Percentiles rank a stretch among this genome's conserved stretches.
Evolutionary conservation across 2,329 filamentous ascomycete genomes (phyloP).

Genomic region (Madurella mycetomatis): DNA sequence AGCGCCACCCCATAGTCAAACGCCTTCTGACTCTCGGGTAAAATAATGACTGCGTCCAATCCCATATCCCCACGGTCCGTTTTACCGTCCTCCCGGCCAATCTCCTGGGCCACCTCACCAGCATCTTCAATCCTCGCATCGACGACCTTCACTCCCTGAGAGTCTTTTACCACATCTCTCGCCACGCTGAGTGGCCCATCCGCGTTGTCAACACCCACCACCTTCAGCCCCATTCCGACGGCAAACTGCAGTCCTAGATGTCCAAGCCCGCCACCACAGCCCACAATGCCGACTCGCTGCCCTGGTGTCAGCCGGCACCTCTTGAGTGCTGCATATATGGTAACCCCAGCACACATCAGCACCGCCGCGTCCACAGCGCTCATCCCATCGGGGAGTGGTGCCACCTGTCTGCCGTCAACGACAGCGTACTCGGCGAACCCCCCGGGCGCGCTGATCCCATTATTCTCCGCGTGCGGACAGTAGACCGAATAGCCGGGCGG

Average conservation of each 20-base stretch:
- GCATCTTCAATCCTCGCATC: constrained; percentile 34
- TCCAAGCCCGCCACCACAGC: constrained; percentile 32
- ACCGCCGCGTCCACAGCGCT: constrained; percentile 35
- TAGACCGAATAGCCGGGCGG: constrained; percentile 37
- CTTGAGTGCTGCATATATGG: constrained; percentile 39
- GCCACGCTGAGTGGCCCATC: constrained; percentile 34
- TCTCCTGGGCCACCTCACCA: constrained; percentile 18
- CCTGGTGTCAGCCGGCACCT: constrained; percentile 30
- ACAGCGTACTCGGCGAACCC: constrained; percentile 41
- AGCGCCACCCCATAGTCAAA: constrained; percentile 44
- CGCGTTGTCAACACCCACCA: constrained; percentile 36
- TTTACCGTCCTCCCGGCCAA: constrained; percentile 35
- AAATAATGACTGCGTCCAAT: constrained; percentile 41
- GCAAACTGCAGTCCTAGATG: constrained; percentile 29
- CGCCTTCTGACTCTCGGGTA: constrained; percentile 43
- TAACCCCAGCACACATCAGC: constrained; percentile 42
- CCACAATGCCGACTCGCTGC: constrained; percentile 37
- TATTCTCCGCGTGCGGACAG: constrained; percentile 29
- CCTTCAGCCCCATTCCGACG: constrained; percentile 30
- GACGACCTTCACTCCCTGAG: constrained; percentile 32
- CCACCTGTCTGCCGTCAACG: constrained; percentile 37
- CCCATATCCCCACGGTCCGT: constrained; percentile 37
- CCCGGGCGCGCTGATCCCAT: constrained; percentile 29
- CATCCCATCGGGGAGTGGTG: constrained; percentile 30
- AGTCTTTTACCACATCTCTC: constrained; percentile 21